Evolutionary conservation across 202 grass and related monocot species (phyloP), one percentile per base, ranked within the genome.

Genomic region (Schoenoplectus tabernaemontani): DNA sequence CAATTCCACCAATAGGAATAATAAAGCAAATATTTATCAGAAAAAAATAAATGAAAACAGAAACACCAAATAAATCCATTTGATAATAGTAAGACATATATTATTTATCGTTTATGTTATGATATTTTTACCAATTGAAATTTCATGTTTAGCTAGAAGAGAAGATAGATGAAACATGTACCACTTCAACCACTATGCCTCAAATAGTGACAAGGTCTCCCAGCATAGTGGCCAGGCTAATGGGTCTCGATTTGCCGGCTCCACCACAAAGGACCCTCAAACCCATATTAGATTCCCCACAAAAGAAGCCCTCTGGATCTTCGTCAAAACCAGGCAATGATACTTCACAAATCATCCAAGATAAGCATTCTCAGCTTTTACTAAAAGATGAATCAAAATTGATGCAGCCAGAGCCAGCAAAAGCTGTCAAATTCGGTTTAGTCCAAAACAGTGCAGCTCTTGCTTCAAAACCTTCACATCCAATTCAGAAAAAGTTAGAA

Each of bases 211-310:
- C 16, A 34, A 80, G 51, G 57, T 33, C 58, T 80, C 78, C 15
- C 24, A 50, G 78, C 44, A 41, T 80, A n/a, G 78, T 80, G 59
- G 78, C 78, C 41, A 80, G 33, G 28, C 24, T 80, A 47, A 80
- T 80, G 78, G 78, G 78, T 33, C 59, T 80, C 1, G 78, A 80
- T 32, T 63, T 32, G 13, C 24, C 39, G 8, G 24, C 23, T 10
- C 23, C 39, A 63, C 59, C 34, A 12, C 78, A 65, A 64, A 32
- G 41, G 9, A 64, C 38, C 64, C 23, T 59, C 0, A 3, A 75
- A 54, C 41, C 30, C 13, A 9, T 24, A 65, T 22, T 19, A n/a
- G n/a, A n/a, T n/a, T n/a, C n/a, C n/a, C n/a, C n/a, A n/a, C n/a
- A n/a, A n/a, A n/a, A n/a, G 20, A 17, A 51, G 13, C 48, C 44